Base-by-base conservation (phyloP, 2,329 filamentous ascomycete species). In the Alternaria gansuensis region DNA sequence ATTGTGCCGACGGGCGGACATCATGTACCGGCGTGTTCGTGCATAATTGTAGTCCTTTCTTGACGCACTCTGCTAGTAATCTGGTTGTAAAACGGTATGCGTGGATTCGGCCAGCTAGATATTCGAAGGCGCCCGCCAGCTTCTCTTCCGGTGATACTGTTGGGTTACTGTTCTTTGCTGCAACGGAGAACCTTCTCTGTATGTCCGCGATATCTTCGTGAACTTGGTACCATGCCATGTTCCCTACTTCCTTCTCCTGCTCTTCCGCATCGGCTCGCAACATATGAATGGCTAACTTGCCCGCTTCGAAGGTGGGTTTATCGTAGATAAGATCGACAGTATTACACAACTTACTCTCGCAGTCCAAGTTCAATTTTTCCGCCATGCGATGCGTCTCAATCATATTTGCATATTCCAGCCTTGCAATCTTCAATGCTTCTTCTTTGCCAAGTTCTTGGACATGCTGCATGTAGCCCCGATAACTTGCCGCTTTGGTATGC, bases 271-370 rank as follows among this genome's bases (percentile, higher is more conserved):
- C 72, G 0, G 34, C 54, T 24, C 56, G 57, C 24, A 77, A 43
- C 9, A 60, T 54, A 11, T 69, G 50, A 36, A 77, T 72, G 0
- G 73, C 68, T 13, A 39, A 17, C 41, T 70, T 71, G 0, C 75
- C 76, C 4, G 44, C 5, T 33, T 73, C 64, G 51, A 75, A 78
- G 0, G 71, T 70, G 11, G 49, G 43, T 11, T 59, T 21, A 49
- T 87, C 83, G 67, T 87, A 88, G 31, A 88, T 77, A 2, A 88
- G 75, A 69, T 89, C 86, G 2, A 87, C 80, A 0, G 87, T 88
- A 24, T 81, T 77, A 63, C 84, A 83, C 9, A 80, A 69, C 36
- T 75, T 67, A 49, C 80, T 82, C 65, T 88, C 86, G 23, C 74
- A 77, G 2, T 70, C 64, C 5, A 74, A 67, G 81, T 10, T 76